Evolutionary conservation across 2,329 filamentous ascomycete species (phyloP).

Genomic region (Pleomassaria siparia): DNA sequence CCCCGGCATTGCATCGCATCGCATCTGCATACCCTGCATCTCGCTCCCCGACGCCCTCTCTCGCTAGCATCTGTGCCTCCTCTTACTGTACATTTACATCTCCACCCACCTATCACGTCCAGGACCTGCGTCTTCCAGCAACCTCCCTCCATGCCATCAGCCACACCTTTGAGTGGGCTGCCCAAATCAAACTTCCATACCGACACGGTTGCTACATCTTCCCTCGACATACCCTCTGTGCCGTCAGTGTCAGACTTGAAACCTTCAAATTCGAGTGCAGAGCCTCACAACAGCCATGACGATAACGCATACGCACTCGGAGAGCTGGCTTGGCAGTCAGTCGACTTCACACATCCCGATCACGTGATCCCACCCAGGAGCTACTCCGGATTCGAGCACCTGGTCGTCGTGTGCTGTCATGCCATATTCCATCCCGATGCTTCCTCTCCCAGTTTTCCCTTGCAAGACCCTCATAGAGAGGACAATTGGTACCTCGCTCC

Average conservation of each 20-base stretch:
- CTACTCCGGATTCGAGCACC: slow-evolving; percentile 45
- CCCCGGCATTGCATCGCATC: not conserved
- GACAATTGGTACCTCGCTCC: slow-evolving; percentile 66
- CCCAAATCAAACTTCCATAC: slow-evolving; percentile 35
- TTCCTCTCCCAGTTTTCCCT: slow-evolving; percentile 25
- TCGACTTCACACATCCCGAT: slow-evolving; percentile 30
- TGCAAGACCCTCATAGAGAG: slow-evolving; percentile 38
- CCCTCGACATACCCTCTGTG: too few species aligned
- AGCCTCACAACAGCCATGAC: too few species aligned
- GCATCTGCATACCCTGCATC: not conserved
- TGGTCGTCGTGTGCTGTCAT: slow-evolving; percentile 84
- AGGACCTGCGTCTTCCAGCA: not conserved
- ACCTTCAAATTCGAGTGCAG: too few species aligned
- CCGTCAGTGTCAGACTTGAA: too few species aligned
- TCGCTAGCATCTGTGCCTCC: slow-evolving; percentile 3
- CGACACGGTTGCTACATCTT: slow-evolving; percentile 13
- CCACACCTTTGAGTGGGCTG: slow-evolving; percentile 28
- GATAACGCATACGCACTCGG: too few species aligned
- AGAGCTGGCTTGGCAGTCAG: slow-evolving; percentile 2
- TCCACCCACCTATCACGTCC: slow-evolving; percentile 9
- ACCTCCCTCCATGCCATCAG: slow-evolving; percentile 27
- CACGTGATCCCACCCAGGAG: slow-evolving; percentile 29
- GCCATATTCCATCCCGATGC: slow-evolving; percentile 63
- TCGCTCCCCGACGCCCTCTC: slow-evolving; percentile 1
- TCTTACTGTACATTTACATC: too few species aligned